These are phyloP conservation scores for Serendipita vermifera DNA, from an alignment of 768 basidiomycete genomes.

Conservation along the genomic window DNA sequence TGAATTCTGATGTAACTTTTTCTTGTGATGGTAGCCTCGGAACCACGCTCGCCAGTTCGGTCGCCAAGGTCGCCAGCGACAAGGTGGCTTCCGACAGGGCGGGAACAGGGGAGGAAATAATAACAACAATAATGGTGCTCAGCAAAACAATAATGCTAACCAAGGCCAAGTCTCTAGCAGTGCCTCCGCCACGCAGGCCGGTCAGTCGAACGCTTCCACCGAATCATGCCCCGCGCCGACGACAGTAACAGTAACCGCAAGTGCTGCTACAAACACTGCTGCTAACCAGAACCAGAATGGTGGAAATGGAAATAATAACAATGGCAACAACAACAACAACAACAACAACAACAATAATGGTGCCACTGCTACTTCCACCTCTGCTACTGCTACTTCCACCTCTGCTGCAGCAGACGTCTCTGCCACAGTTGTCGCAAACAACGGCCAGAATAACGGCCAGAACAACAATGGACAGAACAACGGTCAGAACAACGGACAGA, in stretches of 20 bases:
- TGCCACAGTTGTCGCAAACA: too few relatives aligned
- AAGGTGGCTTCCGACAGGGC: too few relatives aligned
- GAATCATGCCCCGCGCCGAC: neutral
- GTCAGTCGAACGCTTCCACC: too few relatives aligned
- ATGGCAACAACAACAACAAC: neutral
- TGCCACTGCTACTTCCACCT: neutral
- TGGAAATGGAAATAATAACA: neutral
- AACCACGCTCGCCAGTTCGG: neutral
- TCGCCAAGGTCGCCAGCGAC: too few relatives aligned
- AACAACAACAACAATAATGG: conserved; percentile 8
- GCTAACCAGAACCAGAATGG: neutral
- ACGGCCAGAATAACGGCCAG: neutral
- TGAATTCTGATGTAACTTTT: neutral
- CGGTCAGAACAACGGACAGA: neutral
- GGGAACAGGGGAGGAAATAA: too few relatives aligned
- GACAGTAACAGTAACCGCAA: neutral
- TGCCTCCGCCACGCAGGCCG: neutral
- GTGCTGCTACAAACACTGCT: neutral
- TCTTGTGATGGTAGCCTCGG: neutral
- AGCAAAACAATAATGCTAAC: conserved; percentile 5
- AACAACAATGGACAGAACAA: conserved; percentile 2
- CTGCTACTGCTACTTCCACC: neutral
- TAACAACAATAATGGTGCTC: neutral
- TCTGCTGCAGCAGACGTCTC: too few relatives aligned
- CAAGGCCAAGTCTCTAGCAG: neutral